Base-by-base conservation (phyloP, 2,329 filamentous ascomycete genomes). In the Zymoseptoria brevis region DNA sequence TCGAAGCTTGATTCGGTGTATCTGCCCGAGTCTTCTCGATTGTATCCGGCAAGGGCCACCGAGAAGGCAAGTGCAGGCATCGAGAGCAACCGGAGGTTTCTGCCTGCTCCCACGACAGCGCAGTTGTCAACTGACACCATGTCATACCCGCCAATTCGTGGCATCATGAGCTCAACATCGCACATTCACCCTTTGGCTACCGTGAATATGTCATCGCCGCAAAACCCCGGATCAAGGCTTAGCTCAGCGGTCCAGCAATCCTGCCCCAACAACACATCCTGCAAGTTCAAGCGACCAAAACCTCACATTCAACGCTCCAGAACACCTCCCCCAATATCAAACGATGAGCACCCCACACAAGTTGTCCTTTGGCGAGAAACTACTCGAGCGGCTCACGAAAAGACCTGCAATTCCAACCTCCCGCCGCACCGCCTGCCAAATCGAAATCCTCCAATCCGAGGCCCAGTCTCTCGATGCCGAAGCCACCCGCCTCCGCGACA, bases 391-490 rank as follows among this genome's bases (percentile, higher is more conserved):
- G 9, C 35, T 45, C 35, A 45, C 35, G 9, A 45, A 45, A 7
- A 11, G 35, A n/a, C 35, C 35, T n/a, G 13, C 35, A n/a, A n/a
- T 45, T 3, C 13, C 35, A 45, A 3, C 35, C 35, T 13, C 13
- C 13, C 35, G 35, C 13, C 35, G 35, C 35, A 45, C 16, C 35
- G 35, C 35, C 16, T 29, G 51, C n/a, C 22, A 53, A 29, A 8
- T 62, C 53, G 54, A 56, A 35, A 58, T 24, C 8, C 50, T 62
- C 24, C 58, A 60, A 22, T 54, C 55, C 13, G 35, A 60, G 41
- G 60, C 60, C 9, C 52, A 52, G 21, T 50, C 30, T 4, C 58
- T 62, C 26, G 54, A 60, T 13, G 21, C 22, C 4, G 48, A 52
- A 26, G 56, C 50, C 30, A 29, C 50, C 1, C 49, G 56, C 16